phyloP scores from a whole-genome alignment of 2,329 filamentous ascomycete species.

The Colletotrichum sp. region DNA sequence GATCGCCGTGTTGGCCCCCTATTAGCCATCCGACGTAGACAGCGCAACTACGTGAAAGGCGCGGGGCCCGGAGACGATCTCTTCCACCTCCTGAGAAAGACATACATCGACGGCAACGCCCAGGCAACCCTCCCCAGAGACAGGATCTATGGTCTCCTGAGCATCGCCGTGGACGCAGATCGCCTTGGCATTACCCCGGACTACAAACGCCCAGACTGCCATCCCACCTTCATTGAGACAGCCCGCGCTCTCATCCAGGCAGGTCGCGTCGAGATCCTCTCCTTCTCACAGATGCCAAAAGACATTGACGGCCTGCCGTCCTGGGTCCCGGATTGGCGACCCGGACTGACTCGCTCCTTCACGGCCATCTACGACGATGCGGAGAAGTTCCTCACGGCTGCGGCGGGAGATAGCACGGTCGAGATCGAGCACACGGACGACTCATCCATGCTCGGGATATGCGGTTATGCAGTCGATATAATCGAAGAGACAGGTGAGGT shows the following conservation, averaged over 20 bases:
- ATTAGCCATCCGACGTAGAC: not conserved
- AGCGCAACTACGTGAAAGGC: conserved; percentile 14
- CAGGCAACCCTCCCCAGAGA: conserved; percentile 24
- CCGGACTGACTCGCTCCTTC: not conserved
- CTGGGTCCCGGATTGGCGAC: conserved; percentile 43
- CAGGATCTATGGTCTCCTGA: conserved; percentile 28
- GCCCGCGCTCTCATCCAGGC: conserved; percentile 2
- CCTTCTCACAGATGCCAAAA: conserved; percentile 12
- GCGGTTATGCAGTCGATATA: conserved; percentile 5
- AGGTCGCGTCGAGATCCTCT: conserved; percentile 5
- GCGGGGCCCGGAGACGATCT: conserved; percentile 22
- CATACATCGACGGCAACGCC: conserved; percentile 16
- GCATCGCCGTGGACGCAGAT: conserved; percentile 16
- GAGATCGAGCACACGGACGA: not conserved
- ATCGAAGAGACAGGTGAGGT: conserved; percentile 8
- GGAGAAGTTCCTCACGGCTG: not conserved
- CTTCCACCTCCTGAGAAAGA: conserved; percentile 22
- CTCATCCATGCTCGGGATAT: not conserved
- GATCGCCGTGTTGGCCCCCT: not conserved
- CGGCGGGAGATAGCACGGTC: not conserved
- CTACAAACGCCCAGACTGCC: not conserved
- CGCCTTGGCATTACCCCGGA: conserved; percentile 1
- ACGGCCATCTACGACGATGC: not conserved
- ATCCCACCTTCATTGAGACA: not conserved
- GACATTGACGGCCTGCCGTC: conserved; percentile 29